Evolutionary conservation across 352 stramenopile genomes (phyloP), one percentile per base, ranked within the genome.

Genomic region (Pythium plurisporium): DNA sequence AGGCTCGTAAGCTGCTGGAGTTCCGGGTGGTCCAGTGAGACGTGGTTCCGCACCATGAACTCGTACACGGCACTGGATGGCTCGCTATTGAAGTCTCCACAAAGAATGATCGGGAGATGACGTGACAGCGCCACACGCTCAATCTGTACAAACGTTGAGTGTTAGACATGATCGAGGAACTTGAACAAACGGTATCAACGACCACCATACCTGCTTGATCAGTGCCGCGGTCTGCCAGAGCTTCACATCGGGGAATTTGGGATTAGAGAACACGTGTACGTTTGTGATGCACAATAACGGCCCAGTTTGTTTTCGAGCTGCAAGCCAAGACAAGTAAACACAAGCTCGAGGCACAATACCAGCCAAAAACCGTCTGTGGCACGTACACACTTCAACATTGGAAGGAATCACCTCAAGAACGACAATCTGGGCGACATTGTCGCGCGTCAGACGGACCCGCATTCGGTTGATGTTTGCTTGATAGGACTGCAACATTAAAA

Each of bases 11-110:
- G 36, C 40, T 65, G 81, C n/a, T 90, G 82, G 23, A 96, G 79
- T 59, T 98, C 95, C 7, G 89, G 85, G 60, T 99, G 95, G 53
- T 96, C 85, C 12, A 78, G 62, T n/a, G 69, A 64, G 23, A 93
- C 73, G 53, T 94, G 84, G 47, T 94, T 92, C 25, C 73, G 88
- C 62, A 85, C 94, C 69, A 99, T 87, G 47, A 99, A 89, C 69
- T 98, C 91, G 73, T 99, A 99, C 40, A 99, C 97, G 19, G 94
- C 91, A 57, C 88, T 98, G 49, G 89, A 80, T 31, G 97, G 96
- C 59, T 98, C 97, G 58, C 87, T 98, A 80, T 99, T 99, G 65
- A 99, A 99, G 67, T 99, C 97, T 37, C 97, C 97, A 69, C 95
- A 99, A 25, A 99, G 78, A 57, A 99, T 95, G 33, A 98, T 81